Base-by-base conservation (phyloP, 345 rosid species). In the Triadica sebifera region DNA sequence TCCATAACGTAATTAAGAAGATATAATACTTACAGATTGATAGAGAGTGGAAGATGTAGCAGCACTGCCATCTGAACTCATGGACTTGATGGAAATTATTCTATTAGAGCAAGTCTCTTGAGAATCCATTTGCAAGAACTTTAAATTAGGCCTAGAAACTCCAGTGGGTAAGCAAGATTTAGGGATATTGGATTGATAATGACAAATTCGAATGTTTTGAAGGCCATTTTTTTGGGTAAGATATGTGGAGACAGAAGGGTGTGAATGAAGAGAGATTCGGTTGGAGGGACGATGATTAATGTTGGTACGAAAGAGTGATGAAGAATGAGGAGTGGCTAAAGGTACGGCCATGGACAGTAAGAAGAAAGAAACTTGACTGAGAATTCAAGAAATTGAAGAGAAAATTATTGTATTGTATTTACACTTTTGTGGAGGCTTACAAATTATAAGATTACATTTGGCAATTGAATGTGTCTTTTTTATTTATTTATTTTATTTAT, bases 51-150 rank as follows among this genome's bases (percentile, higher is more conserved):
- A 71, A 43, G 80, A 69, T n/a, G 53, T 16, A n/a, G 38, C 12
- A 39, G 87, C 49, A 72, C 58, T 84, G 46, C 88, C 87, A 41
- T 76, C 90, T 19, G 85, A 73, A 56, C 84, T 82, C 69, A 51
- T 29, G 0, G 97, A 88, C 29, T 86, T 79, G 68, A 67, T 59
- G 61, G 74, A 75, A 65, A 86, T 38, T 7, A 56, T 77, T 62
- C 91, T 74, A 20, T 2, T 22, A 17, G 80, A 80, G 49, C 41
- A 60, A 67, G 64, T 51, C 9, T 83, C 84, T 22, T 16, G 78
- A 39, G 80, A 29, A 74, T 43, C 86, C 86, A 83, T 83, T 57
- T 83, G 86, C 70, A 81, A 73, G 74, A 91, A 90, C 65, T 68
- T 85, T 46, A 74, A 63, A 22, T 83, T 61, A 55, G 51, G 66